Evolutionary conservation across 2,329 filamentous ascomycete genomes (phyloP).

Genomic region (Dactylellina leptospora): DNA sequence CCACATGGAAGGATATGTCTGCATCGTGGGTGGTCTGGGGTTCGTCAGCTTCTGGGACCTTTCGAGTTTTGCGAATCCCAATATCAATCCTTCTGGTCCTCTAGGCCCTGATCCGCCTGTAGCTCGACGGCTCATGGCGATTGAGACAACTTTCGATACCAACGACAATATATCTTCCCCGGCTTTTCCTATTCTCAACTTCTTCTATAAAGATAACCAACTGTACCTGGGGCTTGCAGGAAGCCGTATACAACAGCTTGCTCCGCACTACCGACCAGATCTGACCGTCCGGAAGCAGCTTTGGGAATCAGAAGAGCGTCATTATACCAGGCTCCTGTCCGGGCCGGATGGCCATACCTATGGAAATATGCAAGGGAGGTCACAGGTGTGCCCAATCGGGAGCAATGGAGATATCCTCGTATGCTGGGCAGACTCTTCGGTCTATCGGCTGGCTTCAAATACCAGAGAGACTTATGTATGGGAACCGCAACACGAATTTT

Average conservation of each 20-base stretch:
- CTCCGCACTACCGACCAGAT: conserved; percentile 3
- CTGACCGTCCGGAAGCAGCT: conserved; percentile 12
- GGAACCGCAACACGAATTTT: conserved; percentile 29
- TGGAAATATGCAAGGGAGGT: conserved; percentile 10
- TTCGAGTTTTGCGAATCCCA: not conserved
- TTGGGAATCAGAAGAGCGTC: conserved; percentile 28
- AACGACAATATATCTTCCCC: conserved; percentile 9
- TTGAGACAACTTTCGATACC: conserved; percentile 38
- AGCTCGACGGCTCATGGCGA: conserved; percentile 29
- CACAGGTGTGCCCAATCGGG: conserved; percentile 37
- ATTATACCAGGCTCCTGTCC: conserved; percentile 18
- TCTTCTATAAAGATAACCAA: conserved; percentile 30
- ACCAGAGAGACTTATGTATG: conserved; percentile 23
- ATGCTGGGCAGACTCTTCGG: conserved; percentile 45
- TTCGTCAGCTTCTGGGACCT: conserved; percentile 49
- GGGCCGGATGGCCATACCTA: conserved; percentile 24
- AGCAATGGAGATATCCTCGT: conserved; percentile 33
- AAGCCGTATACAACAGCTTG: conserved; percentile 36
- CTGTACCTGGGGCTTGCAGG: conserved; percentile 35
- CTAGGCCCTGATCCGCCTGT: not conserved
- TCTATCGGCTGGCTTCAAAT: conserved; percentile 29
- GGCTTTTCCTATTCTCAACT: conserved; percentile 20
- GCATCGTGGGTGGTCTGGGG: conserved; percentile 39
- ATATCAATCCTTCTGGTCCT: not conserved
- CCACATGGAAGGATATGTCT: conserved; percentile 29